phyloP scores from a whole-genome alignment of 495 filamentous ascomycete genomes.

The Trypethelium eluteriae region DNA sequence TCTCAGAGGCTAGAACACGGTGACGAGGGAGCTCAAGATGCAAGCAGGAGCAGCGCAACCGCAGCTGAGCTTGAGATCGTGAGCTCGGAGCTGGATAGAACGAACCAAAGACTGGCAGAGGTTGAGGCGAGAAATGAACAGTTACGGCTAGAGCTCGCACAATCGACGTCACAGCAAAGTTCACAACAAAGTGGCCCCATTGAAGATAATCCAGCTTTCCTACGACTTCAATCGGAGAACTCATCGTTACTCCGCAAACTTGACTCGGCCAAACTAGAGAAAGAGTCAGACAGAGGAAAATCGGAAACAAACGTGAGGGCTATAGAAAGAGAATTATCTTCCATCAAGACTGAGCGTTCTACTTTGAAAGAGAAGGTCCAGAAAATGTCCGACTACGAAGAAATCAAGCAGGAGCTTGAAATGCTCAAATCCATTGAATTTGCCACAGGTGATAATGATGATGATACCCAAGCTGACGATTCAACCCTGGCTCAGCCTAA shows the following conservation, averaged over 20 bases:
- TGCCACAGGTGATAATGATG: constrained; percentile 46
- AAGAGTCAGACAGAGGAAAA: constrained; percentile 65
- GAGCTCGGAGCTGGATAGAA: constrained; percentile 81
- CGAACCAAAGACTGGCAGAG: constrained; percentile 77
- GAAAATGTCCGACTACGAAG: constrained; percentile 90
- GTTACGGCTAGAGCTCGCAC: constrained; percentile 78
- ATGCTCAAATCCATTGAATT: constrained; percentile 97
- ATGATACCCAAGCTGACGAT: constrained; percentile 18
- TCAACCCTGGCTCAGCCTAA: constrained; percentile 32
- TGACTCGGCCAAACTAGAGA: constrained; percentile 72
- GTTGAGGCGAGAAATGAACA: constrained; percentile 94
- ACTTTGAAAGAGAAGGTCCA: constrained; percentile 68
- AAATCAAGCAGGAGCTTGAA: constrained; percentile 90
- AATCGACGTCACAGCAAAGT: constrained; percentile 67
- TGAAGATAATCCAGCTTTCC: constrained; percentile 83
- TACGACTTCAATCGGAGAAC: constrained; percentile 84
- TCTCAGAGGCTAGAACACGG: constrained; percentile 75
- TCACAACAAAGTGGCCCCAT: constrained; percentile 39
- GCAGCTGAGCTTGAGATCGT: constrained; percentile 92
- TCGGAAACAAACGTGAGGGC: constrained; percentile 63
- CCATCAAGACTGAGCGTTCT: constrained; percentile 61
- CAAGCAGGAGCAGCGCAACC: constrained; percentile 52
- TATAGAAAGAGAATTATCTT: constrained; percentile 63
- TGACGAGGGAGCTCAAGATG: constrained; percentile 50
- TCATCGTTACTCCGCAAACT: constrained; percentile 79